phyloP scores from a whole-genome alignment of 768 basidiomycete species.

The Boletus sp. region DNA sequence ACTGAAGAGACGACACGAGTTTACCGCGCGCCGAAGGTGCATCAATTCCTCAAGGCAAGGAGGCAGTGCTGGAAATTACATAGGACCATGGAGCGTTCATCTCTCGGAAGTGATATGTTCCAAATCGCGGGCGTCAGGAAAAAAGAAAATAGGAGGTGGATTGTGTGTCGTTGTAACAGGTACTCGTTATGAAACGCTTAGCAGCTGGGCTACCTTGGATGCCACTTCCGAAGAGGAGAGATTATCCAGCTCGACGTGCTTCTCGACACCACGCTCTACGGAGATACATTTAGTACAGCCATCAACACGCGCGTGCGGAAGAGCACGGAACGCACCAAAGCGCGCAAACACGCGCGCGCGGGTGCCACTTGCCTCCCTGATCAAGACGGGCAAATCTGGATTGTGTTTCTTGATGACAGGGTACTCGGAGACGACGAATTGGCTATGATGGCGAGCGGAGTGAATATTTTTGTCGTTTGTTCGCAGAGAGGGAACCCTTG shows the following conservation, averaged over 20 bases:
- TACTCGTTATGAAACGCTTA: slow-evolving; percentile 34
- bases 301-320: slow-evolving; percentile 7
- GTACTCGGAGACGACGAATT: slow-evolving; percentile 77
- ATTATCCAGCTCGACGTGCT: slow-evolving; percentile 76
- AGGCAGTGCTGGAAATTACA: slow-evolving; percentile 12
- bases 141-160: background rate
- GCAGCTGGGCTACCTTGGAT: slow-evolving; percentile 62
- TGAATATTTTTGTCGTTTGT: background rate
- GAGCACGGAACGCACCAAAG: slow-evolving; percentile 60
- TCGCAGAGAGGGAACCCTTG: slow-evolving; percentile 1
- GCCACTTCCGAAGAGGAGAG: slow-evolving; percentile 72
- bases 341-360: slow-evolving; percentile 82
- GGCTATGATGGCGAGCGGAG: slow-evolving; percentile 41
- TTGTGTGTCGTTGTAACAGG: slow-evolving; percentile 2
- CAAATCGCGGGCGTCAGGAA: background rate
- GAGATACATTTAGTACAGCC: slow-evolving; percentile 15
- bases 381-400: slow-evolving; percentile 81
- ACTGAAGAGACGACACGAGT: slow-evolving; percentile 17
- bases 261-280: slow-evolving; percentile 77
- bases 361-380: slow-evolving; percentile 76
- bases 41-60: slow-evolving; percentile 22
- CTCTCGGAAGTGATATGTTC: background rate
- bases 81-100: background rate
- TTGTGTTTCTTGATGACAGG: slow-evolving; percentile 77
- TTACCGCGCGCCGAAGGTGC: slow-evolving; percentile 11